phyloP scores from a whole-genome alignment of 2,329 filamentous ascomycete genomes.

The Fusarium sp. region DNA sequence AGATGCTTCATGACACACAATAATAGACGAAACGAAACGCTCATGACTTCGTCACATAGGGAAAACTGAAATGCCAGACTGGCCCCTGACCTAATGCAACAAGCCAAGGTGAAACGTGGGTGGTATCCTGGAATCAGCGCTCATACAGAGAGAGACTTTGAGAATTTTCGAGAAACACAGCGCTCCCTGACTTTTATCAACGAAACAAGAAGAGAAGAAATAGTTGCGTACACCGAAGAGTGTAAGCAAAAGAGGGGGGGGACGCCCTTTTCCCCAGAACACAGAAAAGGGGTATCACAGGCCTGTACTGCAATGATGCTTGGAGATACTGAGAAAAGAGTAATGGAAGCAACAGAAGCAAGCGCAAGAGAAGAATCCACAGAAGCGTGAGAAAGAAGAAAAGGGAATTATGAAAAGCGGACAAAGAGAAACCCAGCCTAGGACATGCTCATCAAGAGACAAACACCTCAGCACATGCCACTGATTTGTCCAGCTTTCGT shows the following conservation, averaged over 20 bases:
- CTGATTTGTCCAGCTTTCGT: constrained; percentile 40
- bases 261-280: constrained; percentile 31
- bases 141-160: constrained; percentile 45
- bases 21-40: constrained; percentile 44
- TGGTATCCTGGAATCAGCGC: constrained; percentile 50
- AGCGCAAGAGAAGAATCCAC: constrained; percentile 40
- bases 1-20: constrained; percentile 44
- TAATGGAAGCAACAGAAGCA: constrained; percentile 44
- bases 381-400: constrained; percentile 43
- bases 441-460: constrained; percentile 40
- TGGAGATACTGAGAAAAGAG: constrained; percentile 41
- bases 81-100: constrained; percentile 43
- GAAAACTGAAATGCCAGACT: constrained; percentile 45
- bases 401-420: constrained; percentile 43
- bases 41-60: constrained; percentile 47
- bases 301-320: constrained; percentile 39
- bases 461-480: constrained; percentile 39
- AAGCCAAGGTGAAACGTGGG: constrained; percentile 40
- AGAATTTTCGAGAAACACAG: constrained; percentile 41
- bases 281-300: constrained; percentile 37
- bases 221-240: constrained; percentile 43
- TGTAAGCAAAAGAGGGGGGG: constrained; percentile 50
- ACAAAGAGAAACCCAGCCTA: constrained; percentile 32
- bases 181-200: constrained; percentile 47
- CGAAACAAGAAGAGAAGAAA: constrained; percentile 47